A percentile compares a stretch with the other conserved stretches of the same genome.
phyloP scores from a whole-genome alignment of 495 filamentous ascomycete species.

The Penicillium bialowiezense region DNA sequence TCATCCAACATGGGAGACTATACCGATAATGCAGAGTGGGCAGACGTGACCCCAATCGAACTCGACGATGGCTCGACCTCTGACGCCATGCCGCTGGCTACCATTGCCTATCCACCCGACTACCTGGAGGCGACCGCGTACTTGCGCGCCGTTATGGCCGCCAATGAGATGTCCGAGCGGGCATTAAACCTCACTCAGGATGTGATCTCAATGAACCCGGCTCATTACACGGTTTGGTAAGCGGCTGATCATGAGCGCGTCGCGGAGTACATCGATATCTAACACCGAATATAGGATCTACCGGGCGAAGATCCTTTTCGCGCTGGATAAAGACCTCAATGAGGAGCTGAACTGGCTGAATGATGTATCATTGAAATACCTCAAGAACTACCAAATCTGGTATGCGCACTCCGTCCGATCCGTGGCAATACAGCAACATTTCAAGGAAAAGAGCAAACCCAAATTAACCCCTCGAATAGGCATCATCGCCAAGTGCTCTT shows the following conservation, averaged over 20 bases:
- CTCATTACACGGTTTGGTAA: constrained; percentile 96
- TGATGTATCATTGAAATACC: constrained; percentile 69
- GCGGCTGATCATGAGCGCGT: constrained; percentile 7
- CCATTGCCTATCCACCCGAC: constrained; percentile 80
- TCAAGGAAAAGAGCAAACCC: neutral
- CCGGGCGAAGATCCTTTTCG: constrained; percentile 71
- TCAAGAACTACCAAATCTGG: constrained; percentile 99
- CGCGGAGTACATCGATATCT: too few species aligned
- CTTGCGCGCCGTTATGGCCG: constrained; percentile 88
- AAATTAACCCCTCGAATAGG: constrained; percentile 39
- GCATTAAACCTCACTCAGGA: constrained; percentile 81
- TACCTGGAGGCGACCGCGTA: constrained; percentile 89
- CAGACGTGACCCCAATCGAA: constrained; percentile 77
- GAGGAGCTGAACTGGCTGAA: constrained; percentile 86
- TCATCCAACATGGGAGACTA: too few species aligned
- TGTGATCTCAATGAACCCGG: constrained; percentile 88
- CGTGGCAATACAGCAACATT: too few species aligned
- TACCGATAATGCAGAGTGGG: too few species aligned
- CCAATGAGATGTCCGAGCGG: constrained; percentile 76
- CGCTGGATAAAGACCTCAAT: constrained; percentile 60
- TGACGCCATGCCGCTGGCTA: constrained; percentile 68
- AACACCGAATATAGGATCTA: constrained; percentile 60
- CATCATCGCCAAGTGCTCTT: constrained; percentile 89
- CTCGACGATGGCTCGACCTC: constrained; percentile 68
- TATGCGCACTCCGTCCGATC: too few species aligned